Conservation (phyloP, 768 basidiomycete genomes). For the Kondoa malvinella region DNA sequence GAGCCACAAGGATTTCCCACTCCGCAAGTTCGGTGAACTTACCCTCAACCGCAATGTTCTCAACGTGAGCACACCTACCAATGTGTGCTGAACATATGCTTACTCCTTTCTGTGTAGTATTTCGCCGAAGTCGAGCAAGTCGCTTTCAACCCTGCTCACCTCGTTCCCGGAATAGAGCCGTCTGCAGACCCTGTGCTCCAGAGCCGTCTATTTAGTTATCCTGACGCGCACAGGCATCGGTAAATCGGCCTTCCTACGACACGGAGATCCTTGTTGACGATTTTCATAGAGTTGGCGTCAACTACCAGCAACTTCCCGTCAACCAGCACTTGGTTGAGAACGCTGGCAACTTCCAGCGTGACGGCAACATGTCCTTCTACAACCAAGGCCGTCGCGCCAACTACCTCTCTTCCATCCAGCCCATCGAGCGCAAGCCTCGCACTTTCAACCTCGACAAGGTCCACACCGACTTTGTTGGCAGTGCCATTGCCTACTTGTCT, state of each 20-base stretch:
- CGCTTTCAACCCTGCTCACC: conserved; percentile 78
- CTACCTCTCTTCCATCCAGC: conserved; percentile 62
- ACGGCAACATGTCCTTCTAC: conserved; percentile 40
- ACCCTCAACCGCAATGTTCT: conserved; percentile 34
- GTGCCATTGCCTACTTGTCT: conserved; percentile 39
- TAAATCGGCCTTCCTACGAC: too few relatives aligned
- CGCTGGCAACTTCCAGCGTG: conserved; percentile 80
- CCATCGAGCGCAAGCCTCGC: conserved; percentile 46
- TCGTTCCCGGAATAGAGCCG: conserved; percentile 72
- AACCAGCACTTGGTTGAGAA: conserved; percentile 35
- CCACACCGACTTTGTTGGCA: conserved; percentile 62
- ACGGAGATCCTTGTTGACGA: too few relatives aligned
- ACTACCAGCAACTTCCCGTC: conserved; percentile 59
- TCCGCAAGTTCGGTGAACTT: conserved; percentile 33
- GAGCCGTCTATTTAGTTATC: conserved; percentile 84
- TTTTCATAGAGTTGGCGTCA: conserved; percentile 35
- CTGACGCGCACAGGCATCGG: conserved; percentile 34
- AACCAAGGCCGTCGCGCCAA: conserved; percentile 74
- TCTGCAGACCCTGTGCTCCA: conserved; percentile 85
- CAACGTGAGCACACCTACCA: too few relatives aligned
- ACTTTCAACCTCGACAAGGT: conserved; percentile 28
- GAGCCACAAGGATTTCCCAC: conserved; percentile 33
- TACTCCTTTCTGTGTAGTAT: too few relatives aligned
- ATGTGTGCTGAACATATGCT: too few relatives aligned
- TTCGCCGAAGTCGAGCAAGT: conserved; percentile 35